Base-by-base conservation (phyloP, 148 eudicot genomes). In the Silene conica region DNA sequence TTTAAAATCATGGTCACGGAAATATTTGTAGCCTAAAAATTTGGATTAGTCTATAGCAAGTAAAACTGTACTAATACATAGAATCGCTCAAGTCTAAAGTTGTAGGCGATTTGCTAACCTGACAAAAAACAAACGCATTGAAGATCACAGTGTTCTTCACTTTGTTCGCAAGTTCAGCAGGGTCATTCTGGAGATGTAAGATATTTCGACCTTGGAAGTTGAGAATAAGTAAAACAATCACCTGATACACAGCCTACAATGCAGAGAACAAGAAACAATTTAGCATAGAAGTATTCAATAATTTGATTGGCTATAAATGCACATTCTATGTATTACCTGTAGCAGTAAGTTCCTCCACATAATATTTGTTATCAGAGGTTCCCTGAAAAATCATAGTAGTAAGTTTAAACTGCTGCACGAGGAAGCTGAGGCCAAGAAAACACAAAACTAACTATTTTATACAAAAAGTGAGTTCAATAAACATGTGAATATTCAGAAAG, bases 291-390 rank as follows among this genome's bases (percentile, higher is more conserved):
- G 34, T 16, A 43, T 22, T 8, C 4, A 45, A 19, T 58, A 13
- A 22, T 8, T 21, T 45, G 8, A 58, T 31, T 43, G 41, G 10
- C 63, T 6, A 16, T 34, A 64, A 57, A 25, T 63, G 10, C 26
- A 78, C 43, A 23, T 41, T 50, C 41, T 2, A 57, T 11, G 22
- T 55, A 54, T 25, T 38, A 95, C 98, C 98, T 95, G 97, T 61
- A 90, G 62, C 66, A 92, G 31, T 41, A 95, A 82, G 82, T 95
- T 95, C 77, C 98, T 90, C 98, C 98, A 95, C 98, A 95, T 95
- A 55, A 92, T 83, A 84, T 95, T 95, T 64, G 98, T 95, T 38
- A 95, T 84, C 21, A 95, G 92, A 75, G 98, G 98, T 77, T 95
- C 98, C 89, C 98, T 95, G 81, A 63, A 28, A 43, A 18, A 68